Conservation (phyloP, 768 basidiomycete species). For the Leccinum truebloodii region DNA sequence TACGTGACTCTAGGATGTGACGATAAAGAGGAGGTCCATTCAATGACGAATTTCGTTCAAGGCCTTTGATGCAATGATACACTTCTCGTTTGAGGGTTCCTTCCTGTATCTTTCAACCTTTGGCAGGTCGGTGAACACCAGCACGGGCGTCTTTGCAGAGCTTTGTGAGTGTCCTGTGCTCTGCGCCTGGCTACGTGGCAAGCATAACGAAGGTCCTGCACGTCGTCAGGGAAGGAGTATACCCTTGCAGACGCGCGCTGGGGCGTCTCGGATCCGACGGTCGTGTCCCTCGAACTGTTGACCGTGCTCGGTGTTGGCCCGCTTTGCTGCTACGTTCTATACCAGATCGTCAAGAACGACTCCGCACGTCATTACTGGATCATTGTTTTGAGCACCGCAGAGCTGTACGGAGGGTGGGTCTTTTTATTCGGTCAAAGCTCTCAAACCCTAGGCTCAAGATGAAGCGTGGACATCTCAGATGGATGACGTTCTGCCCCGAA, state of each 20-base stretch:
- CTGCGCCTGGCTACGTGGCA: background rate
- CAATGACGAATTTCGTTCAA: constrained; percentile 27
- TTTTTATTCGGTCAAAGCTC: background rate
- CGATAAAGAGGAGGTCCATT: background rate
- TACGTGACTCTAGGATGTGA: constrained; percentile 33
- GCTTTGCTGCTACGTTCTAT: constrained; percentile 69
- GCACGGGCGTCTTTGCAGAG: constrained; percentile 66
- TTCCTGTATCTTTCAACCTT: constrained; percentile 79
- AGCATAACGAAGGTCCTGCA: background rate
- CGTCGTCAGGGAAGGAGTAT: constrained; percentile 71
- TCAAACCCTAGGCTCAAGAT: background rate
- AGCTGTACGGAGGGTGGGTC: constrained; percentile 75
- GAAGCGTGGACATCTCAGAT: constrained; percentile 38
- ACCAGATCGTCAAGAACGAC: constrained; percentile 62
- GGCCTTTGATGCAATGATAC: constrained; percentile 82
- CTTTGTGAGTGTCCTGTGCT: constrained; percentile 54
- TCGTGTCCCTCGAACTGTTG: constrained; percentile 81
- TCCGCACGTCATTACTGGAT: constrained; percentile 69
- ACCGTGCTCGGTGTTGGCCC: constrained; percentile 78
- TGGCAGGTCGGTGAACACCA: constrained; percentile 70
- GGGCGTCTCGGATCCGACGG: constrained; percentile 75
- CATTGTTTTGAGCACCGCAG: constrained; percentile 70
- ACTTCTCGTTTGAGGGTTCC: constrained; percentile 77
- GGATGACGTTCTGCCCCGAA: constrained; percentile 90
- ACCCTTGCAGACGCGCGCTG: constrained; percentile 79